Evolutionary conservation across 495 filamentous ascomycete species (phyloP).

Genomic region (Penicillium salamii): DNA sequence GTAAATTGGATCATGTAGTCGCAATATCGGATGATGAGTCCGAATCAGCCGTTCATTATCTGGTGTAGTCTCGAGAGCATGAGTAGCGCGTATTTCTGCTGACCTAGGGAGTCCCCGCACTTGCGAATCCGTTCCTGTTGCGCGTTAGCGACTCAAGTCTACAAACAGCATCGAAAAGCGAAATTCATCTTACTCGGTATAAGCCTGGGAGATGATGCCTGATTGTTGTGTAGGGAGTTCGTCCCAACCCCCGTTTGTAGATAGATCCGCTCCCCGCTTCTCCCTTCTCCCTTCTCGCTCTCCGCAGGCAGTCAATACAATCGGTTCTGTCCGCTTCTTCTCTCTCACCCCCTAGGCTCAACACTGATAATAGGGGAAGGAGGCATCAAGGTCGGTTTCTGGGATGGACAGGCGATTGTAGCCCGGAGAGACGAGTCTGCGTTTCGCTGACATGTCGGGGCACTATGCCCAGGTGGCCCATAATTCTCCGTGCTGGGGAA

Average conservation of each 20-base stretch:
- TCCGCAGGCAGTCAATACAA: too few species aligned
- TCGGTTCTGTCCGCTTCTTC: too few species aligned
- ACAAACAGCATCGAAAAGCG: not conserved
- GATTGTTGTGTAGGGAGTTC: too few species aligned
- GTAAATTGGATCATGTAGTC: too few species aligned
- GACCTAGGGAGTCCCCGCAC: constrained; percentile 3
- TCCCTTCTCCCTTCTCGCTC: too few species aligned
- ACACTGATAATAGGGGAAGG: not conserved
- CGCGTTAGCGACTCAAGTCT: constrained; percentile 3
- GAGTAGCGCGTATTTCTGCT: constrained; percentile 1
- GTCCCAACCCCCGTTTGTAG: too few species aligned
- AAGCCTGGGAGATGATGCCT: not conserved
- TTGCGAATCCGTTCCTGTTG: constrained; percentile 7
- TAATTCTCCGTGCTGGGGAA: not conserved
- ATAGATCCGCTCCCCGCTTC: too few species aligned
- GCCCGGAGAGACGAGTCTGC: constrained; percentile 1
- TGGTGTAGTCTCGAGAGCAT: too few species aligned
- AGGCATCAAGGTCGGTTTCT: constrained; percentile 3
- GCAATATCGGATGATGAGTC: too few species aligned
- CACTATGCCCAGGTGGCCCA: too few species aligned
- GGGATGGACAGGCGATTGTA: constrained; percentile 2
- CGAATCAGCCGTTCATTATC: too few species aligned
- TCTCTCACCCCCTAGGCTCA: too few species aligned
- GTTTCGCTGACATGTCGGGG: not conserved
- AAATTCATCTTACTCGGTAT: not conserved